phyloP scores from a whole-genome alignment of 208 protist genomes.

The Crithidia sp. region DNA sequence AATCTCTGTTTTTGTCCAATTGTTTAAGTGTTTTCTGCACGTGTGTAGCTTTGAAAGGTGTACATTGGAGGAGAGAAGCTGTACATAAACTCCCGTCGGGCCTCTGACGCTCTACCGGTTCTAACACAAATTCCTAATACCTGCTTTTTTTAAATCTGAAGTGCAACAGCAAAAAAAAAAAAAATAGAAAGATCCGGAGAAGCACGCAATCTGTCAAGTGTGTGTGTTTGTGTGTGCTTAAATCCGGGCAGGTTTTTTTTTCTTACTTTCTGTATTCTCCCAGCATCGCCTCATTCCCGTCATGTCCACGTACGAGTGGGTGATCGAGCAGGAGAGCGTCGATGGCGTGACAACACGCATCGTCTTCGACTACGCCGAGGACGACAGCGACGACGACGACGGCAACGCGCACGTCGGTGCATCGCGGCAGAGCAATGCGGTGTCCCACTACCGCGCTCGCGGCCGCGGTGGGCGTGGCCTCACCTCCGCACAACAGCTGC shows the following conservation, averaged over 20 bases:
- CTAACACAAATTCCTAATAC: too few relatives aligned
- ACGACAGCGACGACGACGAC: neutral
- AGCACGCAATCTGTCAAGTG: too few relatives aligned
- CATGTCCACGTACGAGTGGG: conserved; percentile 49
- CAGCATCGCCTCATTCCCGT: neutral
- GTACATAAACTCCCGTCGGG: too few relatives aligned
- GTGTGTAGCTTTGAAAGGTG: too few relatives aligned
- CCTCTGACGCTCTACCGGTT: too few relatives aligned
- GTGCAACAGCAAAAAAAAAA: too few relatives aligned
- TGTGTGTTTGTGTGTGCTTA: too few relatives aligned
- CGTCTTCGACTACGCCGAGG: conserved; percentile 37
- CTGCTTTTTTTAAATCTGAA: too few relatives aligned
- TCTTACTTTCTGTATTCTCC: neutral
- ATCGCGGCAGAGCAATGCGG: neutral
- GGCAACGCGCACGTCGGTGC: neutral
- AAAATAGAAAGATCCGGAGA: too few relatives aligned
- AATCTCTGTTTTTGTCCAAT: too few relatives aligned
- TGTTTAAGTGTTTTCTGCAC: too few relatives aligned
- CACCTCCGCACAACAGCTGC: neutral
- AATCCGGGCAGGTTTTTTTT: neutral
- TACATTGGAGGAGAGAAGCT: too few relatives aligned
- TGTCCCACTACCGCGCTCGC: neutral
- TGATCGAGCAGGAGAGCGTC: conserved; percentile 44
- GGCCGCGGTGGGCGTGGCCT: neutral
- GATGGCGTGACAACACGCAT: conserved; percentile 44